phyloP scores from a whole-genome alignment of 345 rosid species.

The Conringia planisiliqua region DNA sequence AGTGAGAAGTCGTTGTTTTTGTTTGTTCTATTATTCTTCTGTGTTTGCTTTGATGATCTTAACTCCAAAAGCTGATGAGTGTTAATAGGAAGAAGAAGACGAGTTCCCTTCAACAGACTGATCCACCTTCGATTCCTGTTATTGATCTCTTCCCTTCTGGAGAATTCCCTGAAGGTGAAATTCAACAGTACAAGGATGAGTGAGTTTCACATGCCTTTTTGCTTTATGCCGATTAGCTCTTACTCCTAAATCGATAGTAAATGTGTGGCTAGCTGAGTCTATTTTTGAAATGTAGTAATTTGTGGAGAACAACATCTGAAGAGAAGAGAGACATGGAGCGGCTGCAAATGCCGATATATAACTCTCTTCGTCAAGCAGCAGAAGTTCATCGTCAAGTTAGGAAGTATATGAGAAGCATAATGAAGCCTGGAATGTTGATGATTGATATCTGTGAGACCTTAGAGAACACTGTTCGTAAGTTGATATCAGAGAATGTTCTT shows the following conservation, averaged over 20 bases:
- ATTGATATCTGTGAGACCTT: conserved; percentile 88
- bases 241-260: neutral
- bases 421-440: conserved; percentile 92
- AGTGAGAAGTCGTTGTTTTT: conserved; percentile 40
- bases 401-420: conserved; percentile 69
- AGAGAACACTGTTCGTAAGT: conserved; percentile 82
- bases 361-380: conserved; percentile 91
- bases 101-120: conserved; percentile 61
- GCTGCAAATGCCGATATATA: conserved; percentile 71
- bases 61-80: neutral
- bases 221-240: neutral
- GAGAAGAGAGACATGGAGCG: conserved; percentile 95
- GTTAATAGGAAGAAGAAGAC: conserved; percentile 52
- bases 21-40: neutral
- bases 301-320: conserved; percentile 94
- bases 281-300: conserved; percentile 49
- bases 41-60: conserved; percentile 1
- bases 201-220: conserved; percentile 34
- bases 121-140: conserved; percentile 81
- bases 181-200: conserved; percentile 87
- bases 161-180: conserved; percentile 90
- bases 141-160: conserved; percentile 77
- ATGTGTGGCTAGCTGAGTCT: neutral
- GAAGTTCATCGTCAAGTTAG: conserved; percentile 98
- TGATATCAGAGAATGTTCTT: conserved; percentile 85